Percentiles rank a stretch among this genome's conserved stretches.
Evolutionary conservation across 75 land plant genomes (phyloP).

Genomic region (Azolla pinnata): DNA sequence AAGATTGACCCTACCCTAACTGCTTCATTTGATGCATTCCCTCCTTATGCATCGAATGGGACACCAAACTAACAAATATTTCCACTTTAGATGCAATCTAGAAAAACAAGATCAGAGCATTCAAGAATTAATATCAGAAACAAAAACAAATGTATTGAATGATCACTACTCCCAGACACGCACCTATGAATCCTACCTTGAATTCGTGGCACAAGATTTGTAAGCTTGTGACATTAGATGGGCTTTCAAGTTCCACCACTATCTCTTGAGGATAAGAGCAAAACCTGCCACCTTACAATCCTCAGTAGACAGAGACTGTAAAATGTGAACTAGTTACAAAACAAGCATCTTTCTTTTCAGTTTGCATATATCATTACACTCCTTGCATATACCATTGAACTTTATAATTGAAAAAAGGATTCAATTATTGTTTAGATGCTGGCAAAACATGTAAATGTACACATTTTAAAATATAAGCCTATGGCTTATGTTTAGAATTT

Average conservation of each 20-base stretch:
- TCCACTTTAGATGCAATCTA: constrained; percentile 35
- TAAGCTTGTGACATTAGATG: constrained; percentile 26
- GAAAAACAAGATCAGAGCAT: background rate
- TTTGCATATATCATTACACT: background rate
- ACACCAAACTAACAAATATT: constrained; percentile 21
- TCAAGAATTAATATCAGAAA: background rate
- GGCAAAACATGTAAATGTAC: background rate
- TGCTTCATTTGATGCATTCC: constrained; percentile 18
- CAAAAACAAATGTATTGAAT: background rate
- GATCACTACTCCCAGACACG: background rate
- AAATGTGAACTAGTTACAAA: no score
- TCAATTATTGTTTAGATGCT: no score
- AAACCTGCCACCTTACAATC: constrained; percentile 10
- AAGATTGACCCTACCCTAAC: constrained; percentile 13
- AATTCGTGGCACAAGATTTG: constrained; percentile 26
- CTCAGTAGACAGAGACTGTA: background rate
- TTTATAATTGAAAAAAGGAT: no score
- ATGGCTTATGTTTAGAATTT: no score
- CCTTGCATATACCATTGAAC: no score
- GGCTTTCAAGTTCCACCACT: constrained; percentile 26
- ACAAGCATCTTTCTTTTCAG: background rate
- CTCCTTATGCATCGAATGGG: constrained; percentile 10
- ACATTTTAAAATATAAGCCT: no score
- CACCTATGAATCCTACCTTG: constrained; percentile 13
- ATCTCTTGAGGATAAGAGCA: constrained; percentile 27